Conservation (phyloP, 2,329 filamentous ascomycete genomes). For the Pseudogymnoascus sp. region DNA sequence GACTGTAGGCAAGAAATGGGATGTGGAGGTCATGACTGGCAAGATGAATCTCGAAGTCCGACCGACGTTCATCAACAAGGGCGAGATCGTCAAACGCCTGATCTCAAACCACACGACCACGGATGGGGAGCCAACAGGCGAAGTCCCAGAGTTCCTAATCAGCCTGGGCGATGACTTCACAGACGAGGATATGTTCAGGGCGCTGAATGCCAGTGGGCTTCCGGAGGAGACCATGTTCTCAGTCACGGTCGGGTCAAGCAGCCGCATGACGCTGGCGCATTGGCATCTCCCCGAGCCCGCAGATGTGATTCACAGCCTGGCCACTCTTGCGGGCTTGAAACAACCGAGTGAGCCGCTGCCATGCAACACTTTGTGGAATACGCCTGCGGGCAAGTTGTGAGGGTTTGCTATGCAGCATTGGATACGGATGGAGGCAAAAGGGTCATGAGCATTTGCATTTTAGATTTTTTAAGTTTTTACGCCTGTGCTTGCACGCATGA, state of each 20-base stretch:
- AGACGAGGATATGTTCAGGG: conserved; percentile 93
- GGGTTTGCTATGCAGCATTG: background rate
- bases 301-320: conserved; percentile 70
- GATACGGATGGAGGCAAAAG: conserved; percentile 3
- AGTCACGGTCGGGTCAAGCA: conserved; percentile 84
- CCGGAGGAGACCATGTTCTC: conserved; percentile 69
- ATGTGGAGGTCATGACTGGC: conserved; percentile 92
- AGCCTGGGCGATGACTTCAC: conserved; percentile 95
- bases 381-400: conserved; percentile 18
- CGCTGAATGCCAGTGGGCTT: conserved; percentile 56
- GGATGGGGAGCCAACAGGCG: conserved; percentile 37
- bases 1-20: conserved; percentile 70
- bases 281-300: conserved; percentile 85
- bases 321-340: conserved; percentile 37
- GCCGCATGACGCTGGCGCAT: conserved; percentile 81
- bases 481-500: conserved; percentile 3
- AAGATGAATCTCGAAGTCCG: conserved; percentile 96
- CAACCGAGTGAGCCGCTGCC: background rate
- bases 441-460: conserved; percentile 8
- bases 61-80: conserved; percentile 97
- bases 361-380: conserved; percentile 13
- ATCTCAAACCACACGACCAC: conserved; percentile 55
- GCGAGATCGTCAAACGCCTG: conserved; percentile 81
- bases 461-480: conserved; percentile 2
- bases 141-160: conserved; percentile 74